Conservation (phyloP, 176 grass and related monocot species). For the Ampelocalamus luodianensis region DNA sequence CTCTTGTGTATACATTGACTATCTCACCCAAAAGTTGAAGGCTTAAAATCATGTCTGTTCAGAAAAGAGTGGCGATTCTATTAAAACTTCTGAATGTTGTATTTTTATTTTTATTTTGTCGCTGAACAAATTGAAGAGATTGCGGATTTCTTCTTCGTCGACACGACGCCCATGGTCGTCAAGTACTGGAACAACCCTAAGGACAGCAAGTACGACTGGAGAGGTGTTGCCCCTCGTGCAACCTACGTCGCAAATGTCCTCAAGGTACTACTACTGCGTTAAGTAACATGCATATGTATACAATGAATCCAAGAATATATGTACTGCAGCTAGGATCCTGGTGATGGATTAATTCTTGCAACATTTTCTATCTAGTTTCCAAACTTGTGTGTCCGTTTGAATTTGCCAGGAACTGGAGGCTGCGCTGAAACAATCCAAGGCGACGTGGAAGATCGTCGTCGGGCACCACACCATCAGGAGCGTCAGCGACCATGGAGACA, state of each 20-base stretch:
- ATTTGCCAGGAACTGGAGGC: slow-evolving; percentile 48
- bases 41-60: neutral
- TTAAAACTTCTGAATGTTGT: neutral
- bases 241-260: slow-evolving; percentile 58
- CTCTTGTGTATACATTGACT: no score
- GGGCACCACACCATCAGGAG: slow-evolving; percentile 76
- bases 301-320: no score
- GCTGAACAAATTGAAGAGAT: slow-evolving; percentile 32
- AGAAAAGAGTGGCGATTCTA: neutral
- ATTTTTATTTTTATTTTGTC: neutral
- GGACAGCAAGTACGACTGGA: slow-evolving; percentile 62
- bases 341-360: neutral
- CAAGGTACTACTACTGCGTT: slow-evolving; percentile 29
- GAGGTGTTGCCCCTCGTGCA: slow-evolving; percentile 55
- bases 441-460: slow-evolving; percentile 74
- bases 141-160: slow-evolving; percentile 67
- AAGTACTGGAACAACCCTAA: slow-evolving; percentile 60
- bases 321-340: no score
- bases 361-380: neutral
- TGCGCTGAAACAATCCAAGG: slow-evolving; percentile 52
- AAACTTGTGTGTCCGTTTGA: neutral
- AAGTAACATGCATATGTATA: no score
- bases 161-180: slow-evolving; percentile 70
- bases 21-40: neutral
- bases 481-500: slow-evolving; percentile 65